phyloP scores from a whole-genome alignment of 176 grass and related monocot genomes.

The Bromus sterilis region DNA sequence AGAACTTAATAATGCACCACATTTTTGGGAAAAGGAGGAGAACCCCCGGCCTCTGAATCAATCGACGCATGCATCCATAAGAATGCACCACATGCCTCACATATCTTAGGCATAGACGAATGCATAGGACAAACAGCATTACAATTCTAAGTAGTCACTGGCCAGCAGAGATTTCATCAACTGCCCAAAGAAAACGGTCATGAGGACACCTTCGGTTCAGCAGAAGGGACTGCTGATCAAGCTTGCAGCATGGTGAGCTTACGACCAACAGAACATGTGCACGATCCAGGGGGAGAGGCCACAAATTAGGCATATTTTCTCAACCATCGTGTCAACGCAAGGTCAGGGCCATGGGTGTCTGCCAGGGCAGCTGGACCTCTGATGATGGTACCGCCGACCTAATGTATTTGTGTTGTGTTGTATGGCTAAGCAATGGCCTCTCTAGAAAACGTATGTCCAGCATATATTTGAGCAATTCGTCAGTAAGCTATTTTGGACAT shows the following conservation, averaged over 20 bases:
- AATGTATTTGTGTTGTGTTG: neutral
- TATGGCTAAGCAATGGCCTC: neutral
- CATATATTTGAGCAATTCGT: neutral
- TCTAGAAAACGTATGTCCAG: neutral
- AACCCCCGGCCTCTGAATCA: too few relatives aligned
- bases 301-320: neutral
- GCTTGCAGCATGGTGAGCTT: neutral
- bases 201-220: neutral
- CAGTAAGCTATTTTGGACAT: constrained; percentile 12
- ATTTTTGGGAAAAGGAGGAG: too few relatives aligned
- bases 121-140: neutral
- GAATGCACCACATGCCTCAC: neutral
- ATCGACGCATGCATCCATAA: too few relatives aligned
- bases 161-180: neutral
- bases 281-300: neutral
- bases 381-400: neutral
- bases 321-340: neutral
- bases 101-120: neutral
- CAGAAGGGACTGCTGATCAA: neutral
- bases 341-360: neutral
- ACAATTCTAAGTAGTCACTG: neutral
- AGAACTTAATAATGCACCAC: neutral
- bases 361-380: neutral
- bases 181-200: neutral
- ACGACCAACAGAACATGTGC: neutral